Evolutionary conservation across 208 protist species (phyloP).

Genomic region (Trypanosoma avium): DNA sequence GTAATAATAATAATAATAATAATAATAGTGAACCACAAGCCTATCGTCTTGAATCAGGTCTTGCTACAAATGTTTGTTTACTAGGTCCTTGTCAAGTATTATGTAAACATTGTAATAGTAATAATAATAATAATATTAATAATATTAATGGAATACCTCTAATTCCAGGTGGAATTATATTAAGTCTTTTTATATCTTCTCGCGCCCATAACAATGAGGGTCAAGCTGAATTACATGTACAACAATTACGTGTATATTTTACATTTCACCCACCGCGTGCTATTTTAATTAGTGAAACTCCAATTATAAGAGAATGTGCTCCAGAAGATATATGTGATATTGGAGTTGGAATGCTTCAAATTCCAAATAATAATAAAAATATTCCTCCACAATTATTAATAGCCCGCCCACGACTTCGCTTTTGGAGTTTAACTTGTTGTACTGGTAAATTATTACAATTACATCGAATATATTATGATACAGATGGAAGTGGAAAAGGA

Average conservation of each 20-base stretch:
- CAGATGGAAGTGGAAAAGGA: conserved; percentile 20
- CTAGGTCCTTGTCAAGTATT: conserved; percentile 64
- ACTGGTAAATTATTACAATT: conserved; percentile 39
- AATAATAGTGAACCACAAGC: conserved; percentile 10
- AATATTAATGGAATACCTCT: background rate
- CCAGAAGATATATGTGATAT: conserved; percentile 48
- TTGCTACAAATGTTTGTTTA: conserved; percentile 42
- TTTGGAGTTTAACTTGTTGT: conserved; percentile 43
- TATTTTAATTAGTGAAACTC: conserved; percentile 35
- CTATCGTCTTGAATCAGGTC: conserved; percentile 49
- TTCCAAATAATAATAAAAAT: conserved; percentile 20
- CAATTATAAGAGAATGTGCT: conserved; percentile 36
- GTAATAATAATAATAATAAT: background rate
- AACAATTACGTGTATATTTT: conserved; percentile 40
- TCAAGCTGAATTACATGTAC: conserved; percentile 38
- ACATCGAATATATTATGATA: conserved; percentile 33
- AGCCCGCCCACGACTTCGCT: conserved; percentile 41
- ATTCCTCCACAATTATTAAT: conserved; percentile 34
- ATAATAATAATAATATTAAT: conserved; percentile 7
- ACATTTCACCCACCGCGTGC: conserved; percentile 23
- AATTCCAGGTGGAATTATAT: too few relatives aligned
- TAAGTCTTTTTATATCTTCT: conserved; percentile 48
- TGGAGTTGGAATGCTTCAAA: conserved; percentile 35
- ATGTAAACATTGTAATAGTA: conserved; percentile 54
- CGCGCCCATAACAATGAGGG: conserved; percentile 24